phyloP scores from a whole-genome alignment of 148 eudicot genomes.

The Suaeda aralocaspica region DNA sequence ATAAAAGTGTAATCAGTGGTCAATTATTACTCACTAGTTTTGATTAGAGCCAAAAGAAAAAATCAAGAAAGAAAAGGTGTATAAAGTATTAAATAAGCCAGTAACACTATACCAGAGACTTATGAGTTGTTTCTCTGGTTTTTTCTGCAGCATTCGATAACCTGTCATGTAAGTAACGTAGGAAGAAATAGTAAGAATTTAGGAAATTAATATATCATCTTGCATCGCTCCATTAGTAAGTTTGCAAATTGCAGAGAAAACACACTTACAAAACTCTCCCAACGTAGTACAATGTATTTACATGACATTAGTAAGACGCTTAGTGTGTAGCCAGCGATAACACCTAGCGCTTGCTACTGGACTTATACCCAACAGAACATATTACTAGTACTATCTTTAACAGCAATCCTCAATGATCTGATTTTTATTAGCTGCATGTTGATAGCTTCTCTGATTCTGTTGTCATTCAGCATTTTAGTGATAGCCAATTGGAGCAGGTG shows the following conservation, averaged over 20 bases:
- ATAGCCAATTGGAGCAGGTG: slow-evolving; percentile 80
- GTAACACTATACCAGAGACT: too few relatives aligned
- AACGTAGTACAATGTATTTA: slow-evolving; percentile 15
- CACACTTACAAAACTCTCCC: slow-evolving; percentile 7
- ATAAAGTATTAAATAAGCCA: too few relatives aligned
- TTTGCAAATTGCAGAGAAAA: background rate
- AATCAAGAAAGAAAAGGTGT: too few relatives aligned
- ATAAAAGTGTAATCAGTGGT: too few relatives aligned
- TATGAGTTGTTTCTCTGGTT: too few relatives aligned
- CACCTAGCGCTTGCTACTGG: background rate
- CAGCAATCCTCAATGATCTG: background rate
- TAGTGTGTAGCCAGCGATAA: background rate
- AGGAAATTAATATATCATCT: too few relatives aligned
- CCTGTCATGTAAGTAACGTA: too few relatives aligned
- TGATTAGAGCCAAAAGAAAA: too few relatives aligned
- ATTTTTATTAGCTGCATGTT: background rate
- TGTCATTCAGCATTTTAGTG: slow-evolving; percentile 33
- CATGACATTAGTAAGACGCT: slow-evolving; percentile 14
- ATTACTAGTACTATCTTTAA: background rate
- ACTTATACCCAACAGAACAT: background rate
- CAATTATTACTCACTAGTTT: too few relatives aligned
- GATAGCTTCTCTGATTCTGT: background rate
- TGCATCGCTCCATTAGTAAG: background rate
- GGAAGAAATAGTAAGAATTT: too few relatives aligned
- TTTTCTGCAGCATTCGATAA: too few relatives aligned